Evolutionary conservation across 2,329 filamentous ascomycete species (phyloP), one percentile per base, ranked within the genome.

Genomic region (Microdochium trichocladiopsis): DNA sequence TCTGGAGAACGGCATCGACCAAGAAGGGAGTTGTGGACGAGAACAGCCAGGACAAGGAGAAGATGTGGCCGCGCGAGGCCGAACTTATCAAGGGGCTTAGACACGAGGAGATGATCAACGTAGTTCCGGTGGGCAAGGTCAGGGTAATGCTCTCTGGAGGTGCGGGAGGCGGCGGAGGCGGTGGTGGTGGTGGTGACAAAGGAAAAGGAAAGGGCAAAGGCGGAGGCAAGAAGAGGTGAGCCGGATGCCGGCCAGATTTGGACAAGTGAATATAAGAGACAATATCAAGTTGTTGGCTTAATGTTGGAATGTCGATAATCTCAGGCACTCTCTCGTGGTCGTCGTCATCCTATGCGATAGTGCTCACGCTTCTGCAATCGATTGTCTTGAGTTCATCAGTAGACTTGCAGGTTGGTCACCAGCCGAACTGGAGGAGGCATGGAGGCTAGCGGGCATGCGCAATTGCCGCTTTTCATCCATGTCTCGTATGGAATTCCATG

Each of bases 41-140:
- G 63, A 70, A 72, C 53, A 72, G 75, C 36, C 68, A 71, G 51
- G 86, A 87, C 61, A 76, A 75, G 11, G 90, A 95, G 73, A 82
- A 80, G 62, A 88, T 95, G 68, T 94, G 90, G 83, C 89, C 88
- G 0, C 74, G 84, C 16, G 94, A 97, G 69, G 80, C 88, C n/a
- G 92, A 96, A 66, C 71, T 96, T 33, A 79, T 97, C 55, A 87
- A 87, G 69, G 82, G 75, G 0, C 83, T 91, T 74, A 94, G 91
- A 69, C 83, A 90, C 22, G 84, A 88, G 54, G 92, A 96, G 71
- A 80, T 90, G 16, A 81, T 91, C 52, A 92, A 93, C 59, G 80
- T 83, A 4, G 80, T 96, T 57, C 88, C 90, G 0, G 90, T 95
- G 0, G 79, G 85, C 28, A 93, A 88, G 66, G 81, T 94, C 36